phyloP scores from a whole-genome alignment of 768 basidiomycete species.

The Suillus decipiens region DNA sequence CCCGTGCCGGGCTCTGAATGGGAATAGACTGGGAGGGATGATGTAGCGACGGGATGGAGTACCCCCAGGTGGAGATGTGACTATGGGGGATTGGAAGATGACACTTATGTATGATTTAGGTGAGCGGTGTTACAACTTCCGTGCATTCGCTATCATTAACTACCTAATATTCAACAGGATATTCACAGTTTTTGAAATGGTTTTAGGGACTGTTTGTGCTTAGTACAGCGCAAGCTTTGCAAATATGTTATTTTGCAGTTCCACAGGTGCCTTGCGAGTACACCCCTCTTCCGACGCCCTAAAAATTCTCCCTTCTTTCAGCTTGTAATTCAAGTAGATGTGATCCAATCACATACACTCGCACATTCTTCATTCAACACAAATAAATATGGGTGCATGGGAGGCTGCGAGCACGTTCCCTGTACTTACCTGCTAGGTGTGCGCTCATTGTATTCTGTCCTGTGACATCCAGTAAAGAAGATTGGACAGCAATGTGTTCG shows the following conservation, averaged over 20 bases:
- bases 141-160: background rate
- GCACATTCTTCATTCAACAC: background rate
- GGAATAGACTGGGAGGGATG: constrained; percentile 19
- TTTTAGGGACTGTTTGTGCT: background rate
- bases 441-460: too few relatives aligned
- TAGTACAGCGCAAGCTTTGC: background rate
- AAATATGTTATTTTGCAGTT: background rate
- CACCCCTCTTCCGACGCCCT: background rate
- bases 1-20: constrained; percentile 24
- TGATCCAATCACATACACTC: background rate
- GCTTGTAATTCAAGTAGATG: background rate
- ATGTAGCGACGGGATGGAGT: constrained; percentile 28
- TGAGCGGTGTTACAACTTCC: background rate
- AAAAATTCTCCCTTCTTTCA: background rate
- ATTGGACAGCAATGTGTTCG: too few relatives aligned
- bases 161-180: background rate
- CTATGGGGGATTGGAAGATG: constrained; percentile 35
- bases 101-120: constrained; percentile 24
- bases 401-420: background rate
- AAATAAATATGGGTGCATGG: background rate
- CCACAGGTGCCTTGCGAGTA: background rate
- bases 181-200: background rate
- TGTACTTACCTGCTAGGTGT: too few relatives aligned
- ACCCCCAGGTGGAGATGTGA: constrained; percentile 17
- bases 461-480: too few relatives aligned